phyloP scores from a whole-genome alignment of 768 basidiomycete species.

The Mycena rebaudengoi region DNA sequence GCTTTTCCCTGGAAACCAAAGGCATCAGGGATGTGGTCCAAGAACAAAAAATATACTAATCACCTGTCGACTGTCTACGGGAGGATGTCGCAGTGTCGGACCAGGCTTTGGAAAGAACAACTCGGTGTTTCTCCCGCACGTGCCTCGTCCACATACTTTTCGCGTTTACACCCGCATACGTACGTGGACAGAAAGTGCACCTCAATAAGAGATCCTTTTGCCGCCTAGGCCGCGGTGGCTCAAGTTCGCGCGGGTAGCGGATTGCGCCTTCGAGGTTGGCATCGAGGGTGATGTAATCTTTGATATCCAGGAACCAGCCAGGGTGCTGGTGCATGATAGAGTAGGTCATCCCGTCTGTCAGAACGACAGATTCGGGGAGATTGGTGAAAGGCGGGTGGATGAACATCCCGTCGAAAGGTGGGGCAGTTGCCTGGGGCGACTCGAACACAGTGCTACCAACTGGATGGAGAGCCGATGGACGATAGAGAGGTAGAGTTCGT shows the following conservation, averaged over 20 bases:
- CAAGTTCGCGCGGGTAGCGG: conserved; percentile 60
- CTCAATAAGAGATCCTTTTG: conserved; percentile 43
- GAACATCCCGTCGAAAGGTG: conserved; percentile 26
- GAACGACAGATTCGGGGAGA: conserved; percentile 12
- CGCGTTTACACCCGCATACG: conserved; percentile 65
- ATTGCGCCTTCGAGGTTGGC: conserved; percentile 47
- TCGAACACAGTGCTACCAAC: conserved; percentile 14
- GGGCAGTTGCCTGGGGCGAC: conserved; percentile 17
- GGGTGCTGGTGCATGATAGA: conserved; percentile 57
- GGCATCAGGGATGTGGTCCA: background rate
- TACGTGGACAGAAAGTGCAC: conserved; percentile 66
- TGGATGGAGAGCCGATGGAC: conserved; percentile 3
- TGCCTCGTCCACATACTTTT: conserved; percentile 72
- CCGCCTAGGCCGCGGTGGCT: conserved; percentile 58
- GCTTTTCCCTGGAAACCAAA: conserved; percentile 2
- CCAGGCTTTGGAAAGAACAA: conserved; percentile 61
- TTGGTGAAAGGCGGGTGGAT: conserved; percentile 24
- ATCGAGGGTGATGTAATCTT: conserved; percentile 50
- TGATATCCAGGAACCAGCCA: conserved; percentile 61
- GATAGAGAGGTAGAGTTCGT: conserved; percentile 8
- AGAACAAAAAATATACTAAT: background rate
- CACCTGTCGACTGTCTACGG: conserved; percentile 16
- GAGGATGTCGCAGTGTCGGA: conserved; percentile 24
- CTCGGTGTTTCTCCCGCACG: conserved; percentile 68
- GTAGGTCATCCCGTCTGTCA: conserved; percentile 59